Percentiles rank a stretch among this genome's conserved stretches.
Conservation (phyloP, 306 rosid genomes). For the Castanospermum australe region DNA sequence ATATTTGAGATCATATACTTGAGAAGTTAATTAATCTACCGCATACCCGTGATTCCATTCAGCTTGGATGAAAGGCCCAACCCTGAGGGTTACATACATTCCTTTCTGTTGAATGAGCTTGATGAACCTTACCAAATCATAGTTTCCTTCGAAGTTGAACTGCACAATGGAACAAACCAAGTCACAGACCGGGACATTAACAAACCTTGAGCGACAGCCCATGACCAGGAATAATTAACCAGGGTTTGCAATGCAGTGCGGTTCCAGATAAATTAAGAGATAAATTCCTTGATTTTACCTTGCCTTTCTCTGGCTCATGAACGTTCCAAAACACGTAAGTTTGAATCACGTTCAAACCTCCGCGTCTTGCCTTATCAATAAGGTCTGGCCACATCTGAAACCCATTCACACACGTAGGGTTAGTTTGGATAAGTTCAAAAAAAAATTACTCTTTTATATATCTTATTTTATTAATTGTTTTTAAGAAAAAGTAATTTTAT, state of each 20-base stretch:
- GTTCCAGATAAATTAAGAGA: not conserved
- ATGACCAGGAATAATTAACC: not conserved
- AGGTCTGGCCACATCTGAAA: constrained; percentile 80
- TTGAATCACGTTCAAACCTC: constrained; percentile 79
- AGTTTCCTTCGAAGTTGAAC: constrained; percentile 50
- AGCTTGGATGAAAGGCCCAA: constrained; percentile 98
- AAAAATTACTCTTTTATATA: too few relatives aligned
- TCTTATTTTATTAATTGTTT: too few relatives aligned
- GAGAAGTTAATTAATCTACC: not conserved
- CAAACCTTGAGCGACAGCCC: not conserved
- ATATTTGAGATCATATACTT: not conserved
- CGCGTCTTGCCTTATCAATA: constrained; percentile 60
- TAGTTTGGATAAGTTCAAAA: too few relatives aligned
- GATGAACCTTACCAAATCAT: constrained; percentile 71
- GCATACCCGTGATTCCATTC: constrained; percentile 98
- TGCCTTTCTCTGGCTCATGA: constrained; percentile 76
- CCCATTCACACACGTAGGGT: not conserved
- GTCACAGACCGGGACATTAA: not conserved
- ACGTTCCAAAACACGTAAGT: constrained; percentile 91
- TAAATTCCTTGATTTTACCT: constrained; percentile 36
- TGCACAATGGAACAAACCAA: constrained; percentile 31
- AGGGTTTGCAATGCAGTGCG: not conserved
- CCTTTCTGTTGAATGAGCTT: constrained; percentile 48
- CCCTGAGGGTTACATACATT: constrained; percentile 75
- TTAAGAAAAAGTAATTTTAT: too few relatives aligned